Conservation (phyloP, 345 rosid genomes). For the Eucalyptus polyanthemos region DNA sequence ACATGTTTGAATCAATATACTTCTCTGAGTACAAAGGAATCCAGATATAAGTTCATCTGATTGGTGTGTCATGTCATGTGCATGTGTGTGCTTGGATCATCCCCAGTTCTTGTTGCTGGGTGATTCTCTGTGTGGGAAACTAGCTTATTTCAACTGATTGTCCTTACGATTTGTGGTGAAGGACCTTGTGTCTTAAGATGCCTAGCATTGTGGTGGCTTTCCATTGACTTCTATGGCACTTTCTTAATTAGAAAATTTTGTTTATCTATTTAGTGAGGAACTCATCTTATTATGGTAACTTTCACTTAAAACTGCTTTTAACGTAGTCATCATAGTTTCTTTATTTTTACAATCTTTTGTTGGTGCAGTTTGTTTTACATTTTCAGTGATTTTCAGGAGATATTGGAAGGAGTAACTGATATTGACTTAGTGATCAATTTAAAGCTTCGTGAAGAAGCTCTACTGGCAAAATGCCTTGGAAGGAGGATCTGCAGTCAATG, state of each 20-base stretch:
- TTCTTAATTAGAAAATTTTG: background rate
- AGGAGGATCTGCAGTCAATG: constrained; percentile 91
- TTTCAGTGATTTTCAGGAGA: constrained; percentile 39
- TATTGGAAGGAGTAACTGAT: constrained; percentile 77
- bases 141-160: background rate
- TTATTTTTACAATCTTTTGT: background rate
- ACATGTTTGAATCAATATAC: background rate
- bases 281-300: background rate
- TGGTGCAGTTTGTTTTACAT: background rate
- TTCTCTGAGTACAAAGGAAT: background rate
- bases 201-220: background rate
- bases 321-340: background rate
- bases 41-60: background rate
- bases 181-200: background rate
- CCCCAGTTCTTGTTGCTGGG: background rate
- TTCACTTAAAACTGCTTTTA: background rate
- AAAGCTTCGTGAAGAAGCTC: constrained; percentile 79
- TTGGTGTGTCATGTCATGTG: background rate
- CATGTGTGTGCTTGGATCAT: background rate
- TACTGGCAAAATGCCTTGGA: constrained; percentile 91
- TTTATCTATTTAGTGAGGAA: background rate
- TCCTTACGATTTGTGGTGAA: background rate
- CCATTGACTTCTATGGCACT: background rate
- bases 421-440: constrained; percentile 77
- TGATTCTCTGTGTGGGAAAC: background rate